Evolutionary conservation across 1,284 basidiomycete species (phyloP), one percentile per base, ranked within the genome.

Genomic region (Cryptococcus maquisensis): DNA sequence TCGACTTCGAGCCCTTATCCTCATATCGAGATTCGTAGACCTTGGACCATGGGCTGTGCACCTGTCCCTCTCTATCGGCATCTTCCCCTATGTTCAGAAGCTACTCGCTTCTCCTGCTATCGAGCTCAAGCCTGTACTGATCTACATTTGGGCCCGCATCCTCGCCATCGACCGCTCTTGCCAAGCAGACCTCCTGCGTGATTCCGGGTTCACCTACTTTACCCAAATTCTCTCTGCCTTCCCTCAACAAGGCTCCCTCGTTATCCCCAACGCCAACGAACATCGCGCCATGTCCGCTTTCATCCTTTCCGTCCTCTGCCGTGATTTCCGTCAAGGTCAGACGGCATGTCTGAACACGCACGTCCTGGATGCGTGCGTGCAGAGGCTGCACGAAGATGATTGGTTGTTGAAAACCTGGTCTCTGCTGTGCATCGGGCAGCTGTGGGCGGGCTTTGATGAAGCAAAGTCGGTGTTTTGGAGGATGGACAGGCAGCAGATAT

Each of bases 251-350:
- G 69, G 69, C n/a, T 56, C 63, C 16, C 62, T 75, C 28, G 79
- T 84, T 32, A 84, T 97, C 26, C 91, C 93, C 0, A 98, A 98
- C 75, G 86, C 87, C 48, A 90, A 90, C 15, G 95, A 98, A 74
- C 94, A 98, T 74, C 90, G 93, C 56, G 95, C 95, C 0, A 98
- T 98, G 95, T 98, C 94, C 70, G 91, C 93, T 0, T 98, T 98
- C 77, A 94, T 98, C 64, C 84, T 98, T 21, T 84, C 89, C n/a
- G 86, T 93, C 26, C 86, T 97, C 56, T 88, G 89, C 52, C 86
- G 95, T 21, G 92, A 94, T 65, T 94, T 88, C 72, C 82, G 84
- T 7, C 82, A 83, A 0, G 95, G 93, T 2, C 94, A 98, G 74
- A 82, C 83, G 51, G 91, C 90, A 0, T 95, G 91, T 71, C 84